Evolutionary conservation across 768 basidiomycete species (phyloP).

Genomic region (Mycena filopes): DNA sequence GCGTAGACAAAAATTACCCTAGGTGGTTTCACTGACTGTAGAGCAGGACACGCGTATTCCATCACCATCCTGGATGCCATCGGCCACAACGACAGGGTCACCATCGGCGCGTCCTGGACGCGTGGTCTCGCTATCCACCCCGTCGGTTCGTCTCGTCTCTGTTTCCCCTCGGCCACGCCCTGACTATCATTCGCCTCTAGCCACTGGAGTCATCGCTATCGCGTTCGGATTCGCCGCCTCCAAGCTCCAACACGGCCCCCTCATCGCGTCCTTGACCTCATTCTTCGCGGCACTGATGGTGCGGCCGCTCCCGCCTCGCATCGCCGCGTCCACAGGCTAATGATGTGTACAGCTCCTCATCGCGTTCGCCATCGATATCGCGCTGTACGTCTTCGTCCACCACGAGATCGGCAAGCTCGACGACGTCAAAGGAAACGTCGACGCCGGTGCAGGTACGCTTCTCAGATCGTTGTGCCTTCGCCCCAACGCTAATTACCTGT

Average conservation of each 20-base stretch:
- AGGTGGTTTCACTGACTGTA: no score
- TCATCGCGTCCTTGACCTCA: slow-evolving; percentile 23
- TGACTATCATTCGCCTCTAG: slow-evolving; percentile 3
- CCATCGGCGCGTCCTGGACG: slow-evolving; percentile 31
- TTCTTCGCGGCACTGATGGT: slow-evolving; percentile 31
- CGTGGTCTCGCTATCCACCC: slow-evolving; percentile 36
- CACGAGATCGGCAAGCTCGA: slow-evolving; percentile 28
- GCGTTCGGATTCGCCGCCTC: slow-evolving; percentile 33
- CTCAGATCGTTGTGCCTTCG: not conserved
- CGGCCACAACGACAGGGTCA: not conserved
- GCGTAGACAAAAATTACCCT: not conserved
- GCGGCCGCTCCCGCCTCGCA: not conserved
- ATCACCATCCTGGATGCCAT: no score
- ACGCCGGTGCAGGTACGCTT: slow-evolving; percentile 22
- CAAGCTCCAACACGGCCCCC: slow-evolving; percentile 16
- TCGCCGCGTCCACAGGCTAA: not conserved
- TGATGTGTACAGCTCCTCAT: slow-evolving; percentile 21
- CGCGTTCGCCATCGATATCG: slow-evolving; percentile 35
- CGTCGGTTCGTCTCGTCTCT: slow-evolving; percentile 21
- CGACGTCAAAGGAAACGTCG: slow-evolving; percentile 1
- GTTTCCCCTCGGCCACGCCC: no score
- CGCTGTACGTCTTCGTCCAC: slow-evolving; percentile 28
- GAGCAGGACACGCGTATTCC: no score
- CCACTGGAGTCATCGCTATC: slow-evolving; percentile 27
- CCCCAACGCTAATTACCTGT: not conserved